Base-by-base conservation (phyloP, 768 basidiomycete species). In the Xerocomus brunneocitrinus region DNA sequence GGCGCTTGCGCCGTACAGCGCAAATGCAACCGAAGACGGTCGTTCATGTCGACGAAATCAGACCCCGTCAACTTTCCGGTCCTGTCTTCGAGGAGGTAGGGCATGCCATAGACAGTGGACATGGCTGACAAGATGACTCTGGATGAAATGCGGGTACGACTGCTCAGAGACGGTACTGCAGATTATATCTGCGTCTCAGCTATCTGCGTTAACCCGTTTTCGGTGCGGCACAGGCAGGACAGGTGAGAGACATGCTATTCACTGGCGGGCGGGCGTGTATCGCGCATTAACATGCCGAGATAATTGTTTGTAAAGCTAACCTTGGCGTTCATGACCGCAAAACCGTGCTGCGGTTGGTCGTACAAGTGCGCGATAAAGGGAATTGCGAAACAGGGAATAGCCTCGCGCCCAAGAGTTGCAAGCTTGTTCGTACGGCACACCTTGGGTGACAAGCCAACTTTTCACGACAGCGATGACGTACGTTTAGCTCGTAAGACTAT, bases 21-120 rank as follows among this genome's bases (percentile, higher is more conserved):
- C 51, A 82, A 70, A 47, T 63, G 66, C 56, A 84, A 69, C 30
- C 71, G 71, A 62, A 84, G 74, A 19, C 85, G 82, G 45, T 80
- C 81, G 65, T 87, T 73, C 57, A 85, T 72, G 67, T 88, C 87
- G 46, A 76, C 63, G 61, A 83, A 88, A 19, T 82, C 78, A 4
- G 83, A 78, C 34, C 77, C 81, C 12, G 71, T 69, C 35, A 83
- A 67, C 34, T 62, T 67, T 4, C 84, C 84, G 6, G 78, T 79
- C 51, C 71, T 79, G 70, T 87, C 85, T 62, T 85, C 82, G 52
- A 89, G 79, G 59, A 86, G 78, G 67, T 72, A 79, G 36, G 83
- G 80, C 60, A 85, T 71, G 52, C 79, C 80, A 55, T 79, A 82
- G 51, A 71, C 73, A 13, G 76, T 74, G 38, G 62, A 55, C 65